These are phyloP conservation scores for Neurospora sp. DNA, from an alignment of 495 filamentous ascomycete genomes.

Conservation along the genomic window DNA sequence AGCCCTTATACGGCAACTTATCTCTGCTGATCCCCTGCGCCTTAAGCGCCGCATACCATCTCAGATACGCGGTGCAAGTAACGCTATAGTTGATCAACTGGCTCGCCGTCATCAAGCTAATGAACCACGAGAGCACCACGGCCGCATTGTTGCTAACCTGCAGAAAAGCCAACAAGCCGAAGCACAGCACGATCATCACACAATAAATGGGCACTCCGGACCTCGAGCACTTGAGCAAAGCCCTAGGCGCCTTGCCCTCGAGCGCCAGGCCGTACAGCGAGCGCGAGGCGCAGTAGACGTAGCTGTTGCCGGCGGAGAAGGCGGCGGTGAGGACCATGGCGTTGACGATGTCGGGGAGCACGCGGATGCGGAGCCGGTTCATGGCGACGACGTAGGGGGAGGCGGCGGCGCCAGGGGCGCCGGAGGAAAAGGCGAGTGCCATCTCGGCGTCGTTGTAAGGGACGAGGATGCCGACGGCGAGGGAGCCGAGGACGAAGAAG, in stretches of 20 bases:
- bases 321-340: conserved; percentile 64
- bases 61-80: conserved; percentile 59
- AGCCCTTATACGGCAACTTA: conserved; percentile 54
- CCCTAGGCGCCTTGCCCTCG: conserved; percentile 52
- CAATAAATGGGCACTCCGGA: conserved; percentile 52
- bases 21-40: conserved; percentile 58
- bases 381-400: conserved; percentile 84
- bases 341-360: conserved; percentile 72
- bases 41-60: conserved; percentile 58
- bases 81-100: conserved; percentile 72
- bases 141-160: conserved; percentile 59
- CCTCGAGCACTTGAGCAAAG: conserved; percentile 53
- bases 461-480: conserved; percentile 60
- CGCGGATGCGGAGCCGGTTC: conserved; percentile 56
- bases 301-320: conserved; percentile 79
- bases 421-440: conserved; percentile 40
- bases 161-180: conserved; percentile 60
- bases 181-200: conserved; percentile 49
- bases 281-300: conserved; percentile 72
- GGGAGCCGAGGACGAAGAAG: conserved; percentile 66
- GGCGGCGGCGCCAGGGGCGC: conserved; percentile 52
- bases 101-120: conserved; percentile 58
- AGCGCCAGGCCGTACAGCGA: conserved; percentile 65
- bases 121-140: conserved; percentile 66
- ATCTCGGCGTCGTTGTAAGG: conserved; percentile 48